Base-by-base conservation (phyloP, 2,329 filamentous ascomycete genomes). In the Monilinia fructigena region DNA sequence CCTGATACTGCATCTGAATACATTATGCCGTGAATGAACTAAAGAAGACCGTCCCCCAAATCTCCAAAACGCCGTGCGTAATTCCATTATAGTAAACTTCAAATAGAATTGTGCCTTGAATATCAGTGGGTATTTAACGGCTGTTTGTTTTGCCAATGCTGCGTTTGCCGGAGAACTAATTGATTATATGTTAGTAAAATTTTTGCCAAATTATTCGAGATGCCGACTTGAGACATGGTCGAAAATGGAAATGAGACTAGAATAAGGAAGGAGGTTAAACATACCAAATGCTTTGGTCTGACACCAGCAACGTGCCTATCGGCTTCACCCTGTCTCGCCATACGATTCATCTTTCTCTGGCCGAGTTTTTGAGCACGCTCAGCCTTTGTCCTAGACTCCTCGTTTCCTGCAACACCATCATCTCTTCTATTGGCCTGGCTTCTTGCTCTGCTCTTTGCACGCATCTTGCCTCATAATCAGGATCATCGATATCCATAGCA, bases 281-380 rank as follows among this genome's bases (percentile, higher is more conserved):
- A 79, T 85, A 96, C 89, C 86, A 99, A 83, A 82, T 98, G 95
- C 82, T 96, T 99, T 70, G 89, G 86, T 79, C 96, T 80, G 63
- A 91, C 85, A 48, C 91, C 90, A 66, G 89, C 89, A 69, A 88
- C 87, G 81, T 98, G 94, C 77, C 96, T 88, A 84, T 99, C 95
- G 69, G 90, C 93, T 82, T 99, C 95, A 83, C 95, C 95, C 84
- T 96, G 92, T 79, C 93, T 89, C 55, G 95, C 95, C 90, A 96
- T 95, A 71, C 94, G 87, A 83, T 99, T 99, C 93, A 96, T 97
- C 86, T 93, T 94, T 85, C 94, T 93, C 88, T 99, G 96, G 75
- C 89, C 85, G 77, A 99, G 81, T 85, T 97, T 98, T 77, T 88
- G 85, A 77, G 96, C 82, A 75, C 89, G 88, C 79, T 97, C 93